phyloP scores from a whole-genome alignment of 495 filamentous ascomycete genomes.

The Penicillium soppii region DNA sequence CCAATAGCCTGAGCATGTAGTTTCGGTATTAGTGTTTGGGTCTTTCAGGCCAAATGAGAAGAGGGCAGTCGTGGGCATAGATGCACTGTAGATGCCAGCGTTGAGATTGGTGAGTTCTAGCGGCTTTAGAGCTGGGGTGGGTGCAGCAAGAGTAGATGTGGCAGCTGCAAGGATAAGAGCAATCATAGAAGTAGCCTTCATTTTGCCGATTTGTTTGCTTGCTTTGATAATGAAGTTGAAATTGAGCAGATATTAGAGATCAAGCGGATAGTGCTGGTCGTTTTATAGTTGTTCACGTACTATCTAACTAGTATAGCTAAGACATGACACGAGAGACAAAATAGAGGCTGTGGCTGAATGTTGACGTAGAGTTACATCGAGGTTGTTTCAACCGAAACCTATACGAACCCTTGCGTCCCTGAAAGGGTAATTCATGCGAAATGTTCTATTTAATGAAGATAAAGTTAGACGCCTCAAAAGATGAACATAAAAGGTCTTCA shows the following conservation, averaged over 20 bases:
- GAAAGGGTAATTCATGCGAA: neutral
- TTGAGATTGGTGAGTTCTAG: slow-evolving; percentile 8
- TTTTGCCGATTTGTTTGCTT: slow-evolving; percentile 4
- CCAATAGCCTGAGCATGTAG: slow-evolving; percentile 14
- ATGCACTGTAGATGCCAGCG: slow-evolving; percentile 7
- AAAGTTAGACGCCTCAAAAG: neutral
- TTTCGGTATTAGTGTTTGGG: slow-evolving; percentile 12
- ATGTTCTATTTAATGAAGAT: neutral
- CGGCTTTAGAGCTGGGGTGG: slow-evolving; percentile 8
- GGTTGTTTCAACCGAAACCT: neutral
- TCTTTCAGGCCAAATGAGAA: slow-evolving; percentile 17
- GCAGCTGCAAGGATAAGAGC: slow-evolving; percentile 14
- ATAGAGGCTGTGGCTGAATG: neutral
- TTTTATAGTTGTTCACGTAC: neutral
- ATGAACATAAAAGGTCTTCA: too few relatives aligned
- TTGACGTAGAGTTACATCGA: slow-evolving; percentile 4
- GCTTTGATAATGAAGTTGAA: neutral
- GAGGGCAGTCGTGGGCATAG: slow-evolving; percentile 1
- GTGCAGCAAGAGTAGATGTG: slow-evolving; percentile 8
- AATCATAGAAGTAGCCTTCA: slow-evolving; percentile 14
- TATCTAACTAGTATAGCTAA: neutral
- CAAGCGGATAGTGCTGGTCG: neutral
- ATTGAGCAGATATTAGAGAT: neutral
- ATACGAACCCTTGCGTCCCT: neutral
- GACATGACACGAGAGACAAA: neutral